A percentile compares a stretch with the other conserved stretches of the same genome.
These are phyloP conservation scores for Amauroascus niger DNA, from an alignment of 2,329 filamentous ascomycete genomes.

Conservation along the genomic window DNA sequence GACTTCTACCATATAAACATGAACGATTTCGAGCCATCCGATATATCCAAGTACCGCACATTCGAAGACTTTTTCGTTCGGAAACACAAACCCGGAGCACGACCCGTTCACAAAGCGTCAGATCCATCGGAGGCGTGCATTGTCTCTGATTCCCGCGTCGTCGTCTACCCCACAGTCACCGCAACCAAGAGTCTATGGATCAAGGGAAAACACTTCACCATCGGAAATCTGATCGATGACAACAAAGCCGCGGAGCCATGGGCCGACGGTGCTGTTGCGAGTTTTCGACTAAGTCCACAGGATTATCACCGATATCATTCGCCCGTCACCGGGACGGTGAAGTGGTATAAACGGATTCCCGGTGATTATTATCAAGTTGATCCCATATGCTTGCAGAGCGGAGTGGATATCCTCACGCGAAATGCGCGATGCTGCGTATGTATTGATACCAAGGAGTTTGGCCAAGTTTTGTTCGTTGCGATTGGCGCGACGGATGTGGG, in stretches of 20 bases:
- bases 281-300: constrained; percentile 37
- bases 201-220: constrained; percentile 38
- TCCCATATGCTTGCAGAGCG: constrained; percentile 27
- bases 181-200: constrained; percentile 34
- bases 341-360: constrained; percentile 32
- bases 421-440: constrained; percentile 33
- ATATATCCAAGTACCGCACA: constrained; percentile 27
- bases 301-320: constrained; percentile 42
- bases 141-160: constrained; percentile 32
- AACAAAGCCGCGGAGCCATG: constrained; percentile 26
- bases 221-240: constrained; percentile 34
- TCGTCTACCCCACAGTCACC: constrained; percentile 30
- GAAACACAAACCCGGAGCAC: constrained; percentile 24
- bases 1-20: constrained; percentile 33
- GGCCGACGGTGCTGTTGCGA: constrained; percentile 31
- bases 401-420: constrained; percentile 32
- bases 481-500: constrained; percentile 37
- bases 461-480: constrained; percentile 36
- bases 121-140: constrained; percentile 26
- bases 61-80: constrained; percentile 37
- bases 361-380: constrained; percentile 40
- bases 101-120: constrained; percentile 24
- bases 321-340: constrained; percentile 35
- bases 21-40: constrained; percentile 31
- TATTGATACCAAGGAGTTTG: constrained; percentile 34